Evolutionary conservation across 495 filamentous ascomycete species (phyloP), one percentile per base, ranked within the genome.

Genomic region (Aspergillus saccharolyticus): DNA sequence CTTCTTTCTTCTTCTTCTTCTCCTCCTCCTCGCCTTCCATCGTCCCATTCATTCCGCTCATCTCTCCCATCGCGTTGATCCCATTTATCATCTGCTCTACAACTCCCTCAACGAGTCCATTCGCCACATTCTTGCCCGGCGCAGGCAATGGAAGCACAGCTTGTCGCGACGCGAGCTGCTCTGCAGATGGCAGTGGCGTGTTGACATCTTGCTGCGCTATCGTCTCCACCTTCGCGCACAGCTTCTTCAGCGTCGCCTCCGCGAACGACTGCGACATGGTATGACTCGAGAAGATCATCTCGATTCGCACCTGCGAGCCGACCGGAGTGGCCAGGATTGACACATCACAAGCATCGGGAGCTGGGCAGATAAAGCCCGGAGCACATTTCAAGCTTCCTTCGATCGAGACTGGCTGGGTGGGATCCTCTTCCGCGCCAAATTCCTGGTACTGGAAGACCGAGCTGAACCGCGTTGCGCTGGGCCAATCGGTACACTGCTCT

Each of bases 401-500:
- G n/a, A 61, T 53, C 18, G 48, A 18, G 43, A 61, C 49, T 4
- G 59, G 59, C 48, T 56, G 54, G 1, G 42, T 48, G 14, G 49
- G 44, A 47, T 47, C 60, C 21, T 58, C 60, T 6, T 55, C 60
- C 20, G 42, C 44, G 16, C 63, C 68, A 49, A 69, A 55, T 15
- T 73, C 54, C 61, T 73, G 68, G 42, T 75, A 65, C 42, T 74
- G 66, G 44, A 75, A 59, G 3, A 68, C 60, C 24, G 60, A 65
- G 50, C 59, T 63, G 62, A 73, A 74, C 22, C 57, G 56, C 15
- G 65, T 68, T 58, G 60, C 63, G n/a, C 62, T 53, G 16, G 78
- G 73, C 81, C 80, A 82, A 21, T 74, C 63, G 8, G 78, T 82
- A 62, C 79, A 83, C 9, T 72, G 48, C 15, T 73, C 58, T 17